Percentiles rank a stretch among this genome's conserved stretches.
Conservation (phyloP, 2,329 filamentous ascomycete species). For the Karstenula rhodostoma region DNA sequence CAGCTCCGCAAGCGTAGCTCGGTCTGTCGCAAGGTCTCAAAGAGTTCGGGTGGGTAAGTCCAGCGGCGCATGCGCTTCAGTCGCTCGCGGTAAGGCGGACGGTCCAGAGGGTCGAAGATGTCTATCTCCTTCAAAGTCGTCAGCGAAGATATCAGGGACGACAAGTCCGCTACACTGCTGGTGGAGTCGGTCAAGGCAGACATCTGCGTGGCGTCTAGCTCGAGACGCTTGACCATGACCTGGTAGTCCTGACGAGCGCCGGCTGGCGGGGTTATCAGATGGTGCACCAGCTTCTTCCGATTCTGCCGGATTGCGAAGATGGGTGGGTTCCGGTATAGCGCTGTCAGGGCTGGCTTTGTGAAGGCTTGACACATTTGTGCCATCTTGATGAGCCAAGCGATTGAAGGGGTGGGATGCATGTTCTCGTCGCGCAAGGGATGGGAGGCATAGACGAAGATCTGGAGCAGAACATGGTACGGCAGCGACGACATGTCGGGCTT, state of each 20-base stretch:
- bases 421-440: constrained; percentile 62
- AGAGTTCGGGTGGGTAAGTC: constrained; percentile 72
- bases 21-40: constrained; percentile 66
- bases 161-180: constrained; percentile 64
- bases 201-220: constrained; percentile 70
- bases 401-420: constrained; percentile 53
- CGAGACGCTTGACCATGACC: constrained; percentile 73
- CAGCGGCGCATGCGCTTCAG: constrained; percentile 64
- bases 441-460: constrained; percentile 75
- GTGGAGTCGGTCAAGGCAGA: constrained; percentile 63
- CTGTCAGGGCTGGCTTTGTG: constrained; percentile 75
- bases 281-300: constrained; percentile 54
- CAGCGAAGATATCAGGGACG: constrained; percentile 67
- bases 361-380: constrained; percentile 70
- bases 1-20: constrained; percentile 58
- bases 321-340: constrained; percentile 74
- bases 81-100: constrained; percentile 69
- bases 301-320: constrained; percentile 63
- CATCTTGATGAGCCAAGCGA: constrained; percentile 70
- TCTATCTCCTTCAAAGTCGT: constrained; percentile 74
- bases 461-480: constrained; percentile 73
- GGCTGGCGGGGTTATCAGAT: constrained; percentile 62
- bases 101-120: constrained; percentile 74
- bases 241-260: constrained; percentile 65
- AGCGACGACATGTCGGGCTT: constrained; percentile 52